These are phyloP conservation scores for Golubevia sp. DNA, from an alignment of 1,284 basidiomycete species.

Conservation along the genomic window DNA sequence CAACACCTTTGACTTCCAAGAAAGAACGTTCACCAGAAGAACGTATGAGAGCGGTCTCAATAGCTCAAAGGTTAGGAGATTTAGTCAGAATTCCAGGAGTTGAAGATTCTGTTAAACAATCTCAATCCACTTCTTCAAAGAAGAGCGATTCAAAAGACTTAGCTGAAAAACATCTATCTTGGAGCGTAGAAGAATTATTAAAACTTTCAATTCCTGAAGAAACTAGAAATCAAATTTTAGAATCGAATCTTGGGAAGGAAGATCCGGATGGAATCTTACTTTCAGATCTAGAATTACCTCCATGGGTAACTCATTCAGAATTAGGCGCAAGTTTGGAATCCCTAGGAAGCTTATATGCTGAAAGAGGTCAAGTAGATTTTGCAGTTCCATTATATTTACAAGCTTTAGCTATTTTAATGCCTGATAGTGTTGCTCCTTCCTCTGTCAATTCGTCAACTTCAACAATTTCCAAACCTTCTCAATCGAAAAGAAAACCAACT, in stretches of 20 bases:
- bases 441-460: too few species aligned
- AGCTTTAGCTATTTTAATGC: conserved; percentile 53
- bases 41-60: conserved; percentile 40
- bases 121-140: conserved; percentile 12
- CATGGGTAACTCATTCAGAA: conserved; percentile 53
- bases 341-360: conserved; percentile 57
- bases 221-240: neutral
- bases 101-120: too few species aligned
- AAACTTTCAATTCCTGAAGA: conserved; percentile 23
- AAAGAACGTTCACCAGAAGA: conserved; percentile 18
- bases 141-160: conserved; percentile 14
- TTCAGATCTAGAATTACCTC: conserved; percentile 54
- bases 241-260: conserved; percentile 1
- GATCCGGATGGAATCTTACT: conserved; percentile 24
- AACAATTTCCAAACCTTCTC: too few species aligned
- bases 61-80: conserved; percentile 49
- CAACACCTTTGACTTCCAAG: neutral
- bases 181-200: conserved; percentile 59
- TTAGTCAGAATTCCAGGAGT: conserved; percentile 25
- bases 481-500: conserved; percentile 19
- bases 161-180: conserved; percentile 52
- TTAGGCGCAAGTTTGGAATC: conserved; percentile 56
- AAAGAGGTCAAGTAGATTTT: conserved; percentile 44
- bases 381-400: conserved; percentile 61
- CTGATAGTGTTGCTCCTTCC: too few species aligned